These are phyloP conservation scores for Rutstroemia sp. DNA, from an alignment of 2,329 filamentous ascomycete genomes.

Conservation along the genomic window DNA sequence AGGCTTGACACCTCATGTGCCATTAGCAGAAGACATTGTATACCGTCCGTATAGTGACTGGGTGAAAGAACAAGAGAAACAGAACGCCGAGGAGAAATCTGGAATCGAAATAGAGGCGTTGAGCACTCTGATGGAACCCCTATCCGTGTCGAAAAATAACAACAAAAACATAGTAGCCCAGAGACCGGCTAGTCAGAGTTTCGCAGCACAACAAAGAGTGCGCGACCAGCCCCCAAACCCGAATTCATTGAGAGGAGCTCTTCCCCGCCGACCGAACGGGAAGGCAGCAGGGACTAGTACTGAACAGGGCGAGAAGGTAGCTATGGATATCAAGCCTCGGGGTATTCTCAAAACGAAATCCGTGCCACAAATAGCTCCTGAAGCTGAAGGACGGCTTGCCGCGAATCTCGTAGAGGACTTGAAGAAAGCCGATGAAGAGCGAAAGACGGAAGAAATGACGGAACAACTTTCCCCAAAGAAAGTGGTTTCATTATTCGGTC, in stretches of 20 bases:
- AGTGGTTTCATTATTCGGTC: slow-evolving; percentile 41
- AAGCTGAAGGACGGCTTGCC: slow-evolving; percentile 27
- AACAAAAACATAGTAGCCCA: slow-evolving; percentile 5
- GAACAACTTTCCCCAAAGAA: slow-evolving; percentile 35
- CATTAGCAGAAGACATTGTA: slow-evolving; percentile 52
- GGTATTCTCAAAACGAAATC: slow-evolving; percentile 13
- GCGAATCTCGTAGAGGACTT: slow-evolving; percentile 26
- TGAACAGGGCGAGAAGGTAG: neutral
- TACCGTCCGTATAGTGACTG: slow-evolving; percentile 59
- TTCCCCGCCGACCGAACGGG: slow-evolving; percentile 16
- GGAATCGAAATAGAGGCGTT: slow-evolving; percentile 11
- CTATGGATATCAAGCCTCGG: slow-evolving; percentile 13
- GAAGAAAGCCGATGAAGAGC: slow-evolving; percentile 16
- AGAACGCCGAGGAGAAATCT: slow-evolving; percentile 10
- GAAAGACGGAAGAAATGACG: slow-evolving; percentile 18
- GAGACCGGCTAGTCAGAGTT: slow-evolving; percentile 50
- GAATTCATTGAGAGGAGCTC: slow-evolving; percentile 11
- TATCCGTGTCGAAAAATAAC: slow-evolving; percentile 4
- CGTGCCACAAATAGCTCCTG: slow-evolving; percentile 16
- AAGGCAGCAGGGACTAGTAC: neutral
- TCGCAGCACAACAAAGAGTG: slow-evolving; percentile 57
- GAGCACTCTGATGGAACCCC: slow-evolving; percentile 2
- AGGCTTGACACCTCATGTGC: slow-evolving; percentile 55
- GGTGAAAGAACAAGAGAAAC: slow-evolving; percentile 41
- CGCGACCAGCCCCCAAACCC: slow-evolving; percentile 39